phyloP scores from a whole-genome alignment of 345 rosid species.

The Pistacia integerrima region DNA sequence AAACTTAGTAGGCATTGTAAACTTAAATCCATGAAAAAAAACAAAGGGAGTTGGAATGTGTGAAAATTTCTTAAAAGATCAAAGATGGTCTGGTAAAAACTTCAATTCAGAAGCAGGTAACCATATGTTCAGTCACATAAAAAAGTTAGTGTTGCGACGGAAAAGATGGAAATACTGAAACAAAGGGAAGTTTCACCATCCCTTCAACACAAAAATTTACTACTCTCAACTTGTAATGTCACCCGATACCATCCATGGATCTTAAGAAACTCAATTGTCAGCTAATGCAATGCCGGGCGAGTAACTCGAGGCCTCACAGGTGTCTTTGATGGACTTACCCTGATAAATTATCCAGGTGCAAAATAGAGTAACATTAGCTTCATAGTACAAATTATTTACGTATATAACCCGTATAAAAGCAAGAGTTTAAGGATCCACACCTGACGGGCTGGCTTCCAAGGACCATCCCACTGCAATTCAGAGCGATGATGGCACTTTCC shows the following conservation, averaged over 20 bases:
- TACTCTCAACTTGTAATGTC: conserved; percentile 22
- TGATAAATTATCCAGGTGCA: conserved; percentile 14
- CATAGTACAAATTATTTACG: neutral
- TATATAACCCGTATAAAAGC: neutral
- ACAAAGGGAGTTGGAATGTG: neutral
- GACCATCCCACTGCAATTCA: conserved; percentile 74
- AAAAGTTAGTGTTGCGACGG: conserved; percentile 32
- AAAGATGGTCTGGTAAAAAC: neutral
- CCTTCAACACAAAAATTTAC: conserved; percentile 40
- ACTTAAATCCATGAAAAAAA: neutral
- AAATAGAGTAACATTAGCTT: neutral
- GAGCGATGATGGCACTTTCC: conserved; percentile 74
- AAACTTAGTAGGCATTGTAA: neutral
- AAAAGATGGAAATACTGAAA: conserved; percentile 41
- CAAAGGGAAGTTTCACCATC: conserved; percentile 41
- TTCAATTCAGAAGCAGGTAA: neutral
- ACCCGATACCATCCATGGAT: conserved; percentile 34
- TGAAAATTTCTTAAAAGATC: neutral
- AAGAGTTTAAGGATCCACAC: conserved; percentile 28
- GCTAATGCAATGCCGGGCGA: conserved; percentile 41
- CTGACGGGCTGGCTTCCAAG: conserved; percentile 76
- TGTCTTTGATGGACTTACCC: conserved; percentile 89
- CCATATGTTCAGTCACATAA: neutral
- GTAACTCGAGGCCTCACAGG: conserved; percentile 78
- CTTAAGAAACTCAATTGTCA: conserved; percentile 18